Percentiles rank a stretch among this genome's conserved stretches.
These are phyloP conservation scores for Nevesoporus exiguus DNA, from an alignment of 768 basidiomycete species.

Conservation along the genomic window DNA sequence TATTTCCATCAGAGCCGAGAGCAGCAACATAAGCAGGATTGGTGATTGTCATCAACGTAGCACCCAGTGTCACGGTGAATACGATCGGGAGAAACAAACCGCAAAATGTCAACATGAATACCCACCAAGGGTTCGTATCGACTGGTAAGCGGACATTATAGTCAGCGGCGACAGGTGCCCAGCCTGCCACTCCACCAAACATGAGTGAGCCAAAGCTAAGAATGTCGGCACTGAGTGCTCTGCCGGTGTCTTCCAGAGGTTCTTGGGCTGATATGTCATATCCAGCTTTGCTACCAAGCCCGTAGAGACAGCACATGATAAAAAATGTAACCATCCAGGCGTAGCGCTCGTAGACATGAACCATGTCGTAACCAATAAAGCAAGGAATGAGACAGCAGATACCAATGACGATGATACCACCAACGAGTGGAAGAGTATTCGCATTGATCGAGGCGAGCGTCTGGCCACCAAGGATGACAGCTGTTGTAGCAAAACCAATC, in stretches of 20 bases:
- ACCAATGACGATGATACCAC: slow-evolving; percentile 46
- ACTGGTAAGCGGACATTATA: slow-evolving; percentile 50
- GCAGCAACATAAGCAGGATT: slow-evolving; percentile 39
- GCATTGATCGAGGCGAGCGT: slow-evolving; percentile 45
- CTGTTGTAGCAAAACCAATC: slow-evolving; percentile 46
- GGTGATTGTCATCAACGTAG: slow-evolving; percentile 41
- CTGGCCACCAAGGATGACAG: slow-evolving; percentile 54
- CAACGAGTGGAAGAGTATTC: slow-evolving; percentile 43
- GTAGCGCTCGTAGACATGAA: slow-evolving; percentile 52
- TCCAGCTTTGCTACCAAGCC: slow-evolving; percentile 45
- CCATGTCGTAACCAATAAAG: slow-evolving; percentile 44
- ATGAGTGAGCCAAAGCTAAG: slow-evolving; percentile 51
- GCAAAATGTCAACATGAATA: slow-evolving; percentile 49
- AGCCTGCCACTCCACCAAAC: slow-evolving; percentile 47
- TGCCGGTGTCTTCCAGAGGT: slow-evolving; percentile 41
- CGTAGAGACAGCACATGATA: slow-evolving; percentile 51
- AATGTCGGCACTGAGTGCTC: slow-evolving; percentile 44
- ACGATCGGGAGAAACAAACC: slow-evolving; percentile 47
- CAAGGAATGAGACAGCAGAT: slow-evolving; percentile 43
- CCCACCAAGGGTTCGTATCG: slow-evolving; percentile 38
- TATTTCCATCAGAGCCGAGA: slow-evolving; percentile 36
- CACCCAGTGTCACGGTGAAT: slow-evolving; percentile 37
- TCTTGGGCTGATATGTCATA: slow-evolving; percentile 45
- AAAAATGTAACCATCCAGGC: slow-evolving; percentile 48
- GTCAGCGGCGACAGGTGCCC: slow-evolving; percentile 53